phyloP scores from a whole-genome alignment of 306 rosid genomes.

The Cajanus cajan region DNA sequence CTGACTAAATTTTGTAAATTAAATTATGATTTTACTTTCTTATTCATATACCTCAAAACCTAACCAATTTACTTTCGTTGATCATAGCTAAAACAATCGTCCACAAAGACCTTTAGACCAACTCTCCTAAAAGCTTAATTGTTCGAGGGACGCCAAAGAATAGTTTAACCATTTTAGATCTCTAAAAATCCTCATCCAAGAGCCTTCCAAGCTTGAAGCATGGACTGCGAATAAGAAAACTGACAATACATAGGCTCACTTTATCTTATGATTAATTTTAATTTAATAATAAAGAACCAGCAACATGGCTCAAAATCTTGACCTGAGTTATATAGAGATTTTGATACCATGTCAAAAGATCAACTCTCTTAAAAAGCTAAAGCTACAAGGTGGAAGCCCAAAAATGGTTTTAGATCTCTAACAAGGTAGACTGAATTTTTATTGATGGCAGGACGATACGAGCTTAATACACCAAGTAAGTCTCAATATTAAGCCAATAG shows the following conservation, averaged over 20 bases:
- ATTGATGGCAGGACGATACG: background rate
- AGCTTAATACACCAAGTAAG: background rate
- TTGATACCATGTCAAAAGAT: background rate
- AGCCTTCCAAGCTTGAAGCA: slow-evolving; percentile 17
- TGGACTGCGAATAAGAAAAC: no score
- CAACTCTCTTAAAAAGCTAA: background rate
- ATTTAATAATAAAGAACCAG: background rate
- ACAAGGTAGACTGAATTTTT: background rate
- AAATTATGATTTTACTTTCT: background rate
- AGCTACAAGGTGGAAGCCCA: background rate
- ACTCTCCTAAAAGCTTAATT: background rate
- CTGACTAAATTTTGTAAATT: background rate
- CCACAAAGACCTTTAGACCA: slow-evolving; percentile 2
- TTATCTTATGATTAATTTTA: background rate
- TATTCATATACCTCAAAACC: background rate
- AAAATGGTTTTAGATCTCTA: background rate
- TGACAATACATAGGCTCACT: background rate
- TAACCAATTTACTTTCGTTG: slow-evolving; percentile 21
- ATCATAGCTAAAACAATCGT: background rate
- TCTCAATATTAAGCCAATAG: slow-evolving; percentile 1
- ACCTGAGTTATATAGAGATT: no score
- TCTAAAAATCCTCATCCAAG: background rate
- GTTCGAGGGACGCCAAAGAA: background rate
- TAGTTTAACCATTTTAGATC: background rate
- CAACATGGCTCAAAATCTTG: background rate